Evolutionary conservation across 2,329 filamentous ascomycete species (phyloP), one percentile per base, ranked within the genome.

Genomic region (Nigrospora sphaerica): DNA sequence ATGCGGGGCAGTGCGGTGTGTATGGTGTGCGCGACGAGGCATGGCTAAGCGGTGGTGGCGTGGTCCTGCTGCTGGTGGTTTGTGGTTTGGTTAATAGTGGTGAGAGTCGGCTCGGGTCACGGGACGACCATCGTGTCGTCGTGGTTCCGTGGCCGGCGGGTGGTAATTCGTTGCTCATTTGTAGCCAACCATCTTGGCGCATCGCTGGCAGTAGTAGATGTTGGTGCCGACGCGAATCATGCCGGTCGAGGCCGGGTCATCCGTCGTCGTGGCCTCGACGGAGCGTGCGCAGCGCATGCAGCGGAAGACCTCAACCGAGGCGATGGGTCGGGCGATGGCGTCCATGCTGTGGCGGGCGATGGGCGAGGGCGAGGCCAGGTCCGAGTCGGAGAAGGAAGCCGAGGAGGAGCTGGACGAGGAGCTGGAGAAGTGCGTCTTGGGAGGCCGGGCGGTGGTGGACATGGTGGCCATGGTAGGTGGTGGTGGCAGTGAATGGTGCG

Each of bases 221-320:
- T 81, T 81, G 62, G 78, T 76, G 2, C 79, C 78, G 51, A 84
- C 80, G 57, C 76, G 73, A 13, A 85, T 74, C 80, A 85, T 85
- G 51, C 80, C 80, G 48, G 69, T 76, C 38, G 75, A 68, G 53
- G 66, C 69, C 42, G 74, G 68, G 62, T 83, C 78, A 61, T 83
- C 79, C 32, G 77, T 80, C 10, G 76, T 74, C 9, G 79, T 81
- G 28, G 76, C 72, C 67, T 84, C 80, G 46, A 78, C 78, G 46
- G 75, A 72, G 48, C 75, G 74, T 37, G 77, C 74, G 59, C 78
- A 82, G 48, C 81, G 76, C 60, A 82, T 75, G 68, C 80, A 84
- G 55, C 80, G 78, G 54, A 84, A 67, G 32, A 79, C 69, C 67
- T 79, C 73, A 46, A 83, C 78, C 10, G 75, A 75, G 55, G 71